Conservation (phyloP, 2,329 filamentous ascomycete species). For the Neofusicoccum umdonicola region DNA sequence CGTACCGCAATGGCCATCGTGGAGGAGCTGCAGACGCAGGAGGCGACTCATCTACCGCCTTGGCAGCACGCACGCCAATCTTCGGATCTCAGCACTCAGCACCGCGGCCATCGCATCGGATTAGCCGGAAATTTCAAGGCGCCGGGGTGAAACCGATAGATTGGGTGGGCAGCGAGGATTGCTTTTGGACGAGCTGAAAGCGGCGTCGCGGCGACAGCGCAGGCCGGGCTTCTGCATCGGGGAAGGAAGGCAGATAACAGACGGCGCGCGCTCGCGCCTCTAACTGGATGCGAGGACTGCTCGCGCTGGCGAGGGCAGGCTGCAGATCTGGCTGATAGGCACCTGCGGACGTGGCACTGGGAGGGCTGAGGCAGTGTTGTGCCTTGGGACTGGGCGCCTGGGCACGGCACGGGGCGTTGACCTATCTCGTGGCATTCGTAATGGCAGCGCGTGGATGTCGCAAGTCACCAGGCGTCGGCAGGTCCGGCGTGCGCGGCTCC, state of each 20-base stretch:
- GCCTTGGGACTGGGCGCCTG: background rate
- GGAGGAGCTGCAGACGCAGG: background rate
- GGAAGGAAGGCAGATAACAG: background rate
- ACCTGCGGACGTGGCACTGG: background rate
- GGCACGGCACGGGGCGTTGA: background rate
- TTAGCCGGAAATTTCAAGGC: background rate
- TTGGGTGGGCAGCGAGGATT: background rate
- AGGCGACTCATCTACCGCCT: background rate
- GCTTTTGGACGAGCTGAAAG: background rate
- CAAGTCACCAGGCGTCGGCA: background rate
- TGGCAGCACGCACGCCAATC: background rate
- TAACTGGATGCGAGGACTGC: background rate
- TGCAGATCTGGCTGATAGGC: background rate
- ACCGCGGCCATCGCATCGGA: background rate
- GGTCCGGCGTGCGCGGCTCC: no score
- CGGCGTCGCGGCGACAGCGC: background rate
- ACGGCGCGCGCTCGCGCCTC: background rate
- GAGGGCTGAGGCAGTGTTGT: background rate
- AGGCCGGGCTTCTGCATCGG: background rate
- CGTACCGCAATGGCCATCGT: background rate
- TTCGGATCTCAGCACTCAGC: background rate
- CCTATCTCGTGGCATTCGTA: slow-evolving; percentile 5
- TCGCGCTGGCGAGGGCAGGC: background rate
- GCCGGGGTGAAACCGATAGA: background rate
- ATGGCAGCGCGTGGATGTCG: background rate